A percentile compares a stretch with the other conserved stretches of the same genome.
These are phyloP conservation scores for Dujonia santamariae DNA, from an alignment of 1,139 yeast species.

Conservation along the genomic window DNA sequence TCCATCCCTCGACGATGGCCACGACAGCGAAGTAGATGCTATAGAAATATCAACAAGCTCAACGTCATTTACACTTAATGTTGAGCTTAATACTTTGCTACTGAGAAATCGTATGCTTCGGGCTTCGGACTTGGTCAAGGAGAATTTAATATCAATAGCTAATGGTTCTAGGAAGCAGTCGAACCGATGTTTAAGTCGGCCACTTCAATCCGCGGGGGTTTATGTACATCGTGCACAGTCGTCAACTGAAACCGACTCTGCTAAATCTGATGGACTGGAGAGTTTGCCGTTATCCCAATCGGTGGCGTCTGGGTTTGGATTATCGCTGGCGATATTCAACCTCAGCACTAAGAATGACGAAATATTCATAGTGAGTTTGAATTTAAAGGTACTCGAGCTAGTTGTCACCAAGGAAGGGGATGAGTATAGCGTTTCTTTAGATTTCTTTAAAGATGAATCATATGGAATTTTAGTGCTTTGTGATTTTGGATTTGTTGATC, in stretches of 20 bases:
- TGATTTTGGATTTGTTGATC: slow-evolving; percentile 25
- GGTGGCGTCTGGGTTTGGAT: too few relatives aligned
- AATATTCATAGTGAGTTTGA: slow-evolving; percentile 32
- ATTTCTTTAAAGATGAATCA: slow-evolving; percentile 31
- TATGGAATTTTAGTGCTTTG: slow-evolving; percentile 28
- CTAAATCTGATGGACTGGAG: too few relatives aligned
- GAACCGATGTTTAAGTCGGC: too few relatives aligned
- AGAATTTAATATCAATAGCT: slow-evolving; percentile 34
- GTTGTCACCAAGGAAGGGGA: slow-evolving; percentile 13
- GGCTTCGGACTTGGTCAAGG: slow-evolving; percentile 33
- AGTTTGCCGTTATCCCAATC: too few relatives aligned
- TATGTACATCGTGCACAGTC: too few relatives aligned
- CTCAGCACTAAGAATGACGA: slow-evolving; percentile 16
- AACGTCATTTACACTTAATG: slow-evolving; percentile 30
- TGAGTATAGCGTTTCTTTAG: slow-evolving; percentile 16
- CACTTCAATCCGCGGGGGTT: too few relatives aligned
- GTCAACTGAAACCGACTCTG: too few relatives aligned
- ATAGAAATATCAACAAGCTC: slow-evolving; percentile 10
- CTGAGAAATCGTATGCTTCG: slow-evolving; percentile 26
- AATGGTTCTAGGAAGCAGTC: slow-evolving; percentile 16
- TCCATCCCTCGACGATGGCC: background rate
- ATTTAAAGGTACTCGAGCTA: slow-evolving; percentile 22
- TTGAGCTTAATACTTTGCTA: slow-evolving; percentile 36
- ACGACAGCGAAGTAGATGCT: background rate
- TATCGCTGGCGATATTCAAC: slow-evolving; percentile 3